phyloP scores from a whole-genome alignment of 148 eudicot genomes.

The Arbutus unedo region DNA sequence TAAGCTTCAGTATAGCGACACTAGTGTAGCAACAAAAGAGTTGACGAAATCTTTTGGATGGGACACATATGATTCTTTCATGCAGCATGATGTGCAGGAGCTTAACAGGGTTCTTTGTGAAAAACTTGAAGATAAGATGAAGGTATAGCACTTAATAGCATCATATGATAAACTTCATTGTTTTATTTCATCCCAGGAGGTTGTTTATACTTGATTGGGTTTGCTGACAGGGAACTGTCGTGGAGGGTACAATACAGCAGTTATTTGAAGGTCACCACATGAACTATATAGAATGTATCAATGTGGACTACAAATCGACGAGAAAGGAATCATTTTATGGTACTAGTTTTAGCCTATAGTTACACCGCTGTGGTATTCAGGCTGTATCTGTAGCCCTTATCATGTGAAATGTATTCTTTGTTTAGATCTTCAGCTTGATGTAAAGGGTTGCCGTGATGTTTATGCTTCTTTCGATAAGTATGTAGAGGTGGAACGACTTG shows the following conservation, averaged over 20 bases:
- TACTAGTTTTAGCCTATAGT: slow-evolving; percentile 23
- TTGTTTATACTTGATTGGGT: not conserved
- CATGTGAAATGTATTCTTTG: not conserved
- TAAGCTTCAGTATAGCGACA: slow-evolving; percentile 89
- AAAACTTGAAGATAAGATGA: slow-evolving; percentile 98
- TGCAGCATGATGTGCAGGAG: slow-evolving; percentile 99
- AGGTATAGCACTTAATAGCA: slow-evolving; percentile 40
- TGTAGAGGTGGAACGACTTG: slow-evolving; percentile 93
- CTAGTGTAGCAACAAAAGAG: slow-evolving; percentile 92
- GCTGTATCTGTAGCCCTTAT: not conserved
- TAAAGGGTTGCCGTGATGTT: slow-evolving; percentile 90
- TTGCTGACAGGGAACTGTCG: slow-evolving; percentile 88
- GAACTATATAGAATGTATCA: slow-evolving; percentile 95
- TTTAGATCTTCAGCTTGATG: slow-evolving; percentile 96
- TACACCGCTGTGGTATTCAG: not conserved
- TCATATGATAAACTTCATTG: not conserved
- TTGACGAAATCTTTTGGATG: slow-evolving; percentile 98
- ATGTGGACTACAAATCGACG: slow-evolving; percentile 88
- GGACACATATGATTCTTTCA: slow-evolving; percentile 98
- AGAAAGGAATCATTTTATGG: slow-evolving; percentile 98
- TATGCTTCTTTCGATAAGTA: slow-evolving; percentile 99
- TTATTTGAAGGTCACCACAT: slow-evolving; percentile 96
- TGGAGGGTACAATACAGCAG: slow-evolving; percentile 94
- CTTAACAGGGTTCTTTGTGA: slow-evolving; percentile 88
- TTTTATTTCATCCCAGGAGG: not conserved